Base-by-base conservation (phyloP, 2,329 filamentous ascomycete genomes). In the Hirsutella minnesotensis region DNA sequence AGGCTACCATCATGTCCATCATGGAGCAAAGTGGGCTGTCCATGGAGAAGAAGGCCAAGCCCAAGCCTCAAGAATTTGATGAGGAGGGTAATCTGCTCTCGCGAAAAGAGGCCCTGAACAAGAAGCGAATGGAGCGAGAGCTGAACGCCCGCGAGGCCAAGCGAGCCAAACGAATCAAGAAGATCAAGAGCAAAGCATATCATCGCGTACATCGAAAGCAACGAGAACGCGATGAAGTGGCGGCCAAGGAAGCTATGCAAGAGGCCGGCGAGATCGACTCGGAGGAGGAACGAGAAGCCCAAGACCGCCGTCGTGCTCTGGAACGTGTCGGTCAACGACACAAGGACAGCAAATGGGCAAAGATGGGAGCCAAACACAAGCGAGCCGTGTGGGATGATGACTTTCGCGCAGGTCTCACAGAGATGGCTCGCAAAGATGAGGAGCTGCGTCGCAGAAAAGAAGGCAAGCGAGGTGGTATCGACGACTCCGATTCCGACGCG, bases 101-200 rank as follows among this genome's bases (percentile, higher is more conserved):
- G 1, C 70, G 81, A 39, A 82, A 79, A 56, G 82, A 81, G 39
- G 73, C 86, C 20, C 73, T 81, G 44, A 79, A 81, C 39, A 79
- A 89, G 56, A 74, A 90, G 44, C 81, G 92, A 12, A 81, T 80
- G 59, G 80, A 86, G 49, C 75, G 92, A 51, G 90, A 96, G 54
- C 66, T 95, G 8, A 74, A 90, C 50, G 95, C 94, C 53, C 77
- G 89, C 10, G 90, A 96, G 63, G 83, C 94, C 56, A 81, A 88
- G 36, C 83, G 88, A 44, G 78, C 88, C 8, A 94, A 89, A 65
- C 82, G 92, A 20, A 87, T 98, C 65, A 95, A 95, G 68, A 96
- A 96, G 70, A 98, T 98, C 67, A 98, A 98, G 72, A 94, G 86
- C 59, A 98, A 95, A 62, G 78, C 88, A 0, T 98, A 94, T 59